A percentile compares a stretch with the other conserved stretches of the same genome.
phyloP scores from a whole-genome alignment of 192 early-diverging fungal genomes.

The Podila epigama region DNA sequence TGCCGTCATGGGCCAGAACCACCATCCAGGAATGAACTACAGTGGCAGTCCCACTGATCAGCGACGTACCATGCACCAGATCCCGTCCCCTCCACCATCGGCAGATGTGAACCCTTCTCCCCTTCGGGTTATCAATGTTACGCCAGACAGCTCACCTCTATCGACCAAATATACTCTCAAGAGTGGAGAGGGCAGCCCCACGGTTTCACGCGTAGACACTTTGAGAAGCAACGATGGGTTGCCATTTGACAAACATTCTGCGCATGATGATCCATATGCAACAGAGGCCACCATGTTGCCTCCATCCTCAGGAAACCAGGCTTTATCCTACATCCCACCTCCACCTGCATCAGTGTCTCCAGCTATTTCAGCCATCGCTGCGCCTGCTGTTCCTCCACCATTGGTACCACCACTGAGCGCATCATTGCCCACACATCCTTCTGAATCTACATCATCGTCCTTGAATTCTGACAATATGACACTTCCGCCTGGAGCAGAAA shows the following conservation, averaged over 20 bases:
- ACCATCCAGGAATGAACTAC: background rate
- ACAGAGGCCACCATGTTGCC: slow-evolving; percentile 25
- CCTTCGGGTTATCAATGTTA: slow-evolving; percentile 34
- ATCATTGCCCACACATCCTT: background rate
- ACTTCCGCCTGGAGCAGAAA: too few relatives aligned
- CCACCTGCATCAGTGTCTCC: slow-evolving; percentile 4
- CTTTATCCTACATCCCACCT: slow-evolving; percentile 11
- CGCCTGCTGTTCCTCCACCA: slow-evolving; percentile 3
- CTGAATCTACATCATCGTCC: background rate
- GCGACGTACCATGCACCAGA: slow-evolving; percentile 21
- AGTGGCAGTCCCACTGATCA: slow-evolving; percentile 14
- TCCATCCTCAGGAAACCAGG: background rate
- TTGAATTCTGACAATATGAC: too few relatives aligned
- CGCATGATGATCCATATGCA: slow-evolving; percentile 25
- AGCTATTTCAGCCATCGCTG: background rate
- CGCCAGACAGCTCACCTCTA: slow-evolving; percentile 16
- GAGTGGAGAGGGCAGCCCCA: background rate
- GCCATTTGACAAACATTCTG: background rate
- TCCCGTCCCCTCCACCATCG: slow-evolving; percentile 11
- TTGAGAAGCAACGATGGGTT: slow-evolving; percentile 4
- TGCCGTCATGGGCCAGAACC: slow-evolving; percentile 8
- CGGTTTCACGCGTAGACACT: background rate
- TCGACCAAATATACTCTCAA: slow-evolving; percentile 1
- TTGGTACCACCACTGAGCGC: background rate
- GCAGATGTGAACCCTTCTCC: slow-evolving; percentile 15